phyloP scores from a whole-genome alignment of 2,329 filamentous ascomycete species.

The Fusarium veterinarium region DNA sequence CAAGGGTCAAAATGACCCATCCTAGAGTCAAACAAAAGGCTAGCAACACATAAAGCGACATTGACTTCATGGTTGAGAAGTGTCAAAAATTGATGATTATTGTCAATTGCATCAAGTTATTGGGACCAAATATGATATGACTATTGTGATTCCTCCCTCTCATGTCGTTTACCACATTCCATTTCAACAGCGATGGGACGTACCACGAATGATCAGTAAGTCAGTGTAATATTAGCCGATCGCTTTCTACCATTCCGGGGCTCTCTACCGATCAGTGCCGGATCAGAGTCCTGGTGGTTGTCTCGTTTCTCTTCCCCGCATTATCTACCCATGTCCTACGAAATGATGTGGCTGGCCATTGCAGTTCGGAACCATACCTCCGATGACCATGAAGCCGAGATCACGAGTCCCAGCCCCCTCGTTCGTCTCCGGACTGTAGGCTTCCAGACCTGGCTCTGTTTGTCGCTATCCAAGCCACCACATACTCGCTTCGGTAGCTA shows the following conservation, averaged over 20 bases:
- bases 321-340: rapidly evolving
- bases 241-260: neutral
- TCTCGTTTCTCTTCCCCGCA: rapidly evolving
- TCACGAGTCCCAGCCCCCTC: neutral
- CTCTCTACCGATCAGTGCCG: neutral
- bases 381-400: neutral
- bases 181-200: rapidly evolving
- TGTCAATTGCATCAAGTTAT: neutral
- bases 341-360: neutral
- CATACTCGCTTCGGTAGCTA: neutral
- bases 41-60: neutral
- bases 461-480: neutral
- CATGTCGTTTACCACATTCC: rapidly evolving
- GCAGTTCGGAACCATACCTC: neutral
- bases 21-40: neutral
- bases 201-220: rapidly evolving
- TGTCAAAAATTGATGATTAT: too few relatives aligned
- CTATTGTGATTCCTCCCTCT: neutral
- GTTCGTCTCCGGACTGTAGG: neutral
- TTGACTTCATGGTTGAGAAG: rapidly evolving
- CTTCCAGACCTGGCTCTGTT: rapidly evolving
- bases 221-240: neutral
- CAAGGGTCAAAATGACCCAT: neutral
- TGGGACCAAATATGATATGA: neutral
- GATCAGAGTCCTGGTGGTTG: rapidly evolving